These are phyloP conservation scores for Scedosporium dehoogii DNA, from an alignment of 2,329 filamentous ascomycete genomes.

Conservation along the genomic window DNA sequence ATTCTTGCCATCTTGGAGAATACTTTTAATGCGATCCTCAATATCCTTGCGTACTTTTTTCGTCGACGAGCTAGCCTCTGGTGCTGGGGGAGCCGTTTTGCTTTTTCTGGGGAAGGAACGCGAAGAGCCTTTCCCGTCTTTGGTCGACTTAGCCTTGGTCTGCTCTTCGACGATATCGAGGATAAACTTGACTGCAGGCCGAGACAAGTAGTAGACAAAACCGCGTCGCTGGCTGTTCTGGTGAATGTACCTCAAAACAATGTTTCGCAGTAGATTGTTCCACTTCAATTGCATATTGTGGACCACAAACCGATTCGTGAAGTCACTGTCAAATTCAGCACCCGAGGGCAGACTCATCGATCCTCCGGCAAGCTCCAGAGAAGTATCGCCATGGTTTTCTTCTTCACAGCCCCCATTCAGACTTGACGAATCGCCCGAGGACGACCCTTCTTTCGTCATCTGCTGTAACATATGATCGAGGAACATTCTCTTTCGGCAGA, in stretches of 20 bases:
- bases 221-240: slow-evolving; percentile 93
- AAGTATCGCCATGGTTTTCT: slow-evolving; percentile 24
- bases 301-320: slow-evolving; percentile 96
- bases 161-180: slow-evolving; percentile 96
- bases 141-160: slow-evolving; percentile 45
- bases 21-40: slow-evolving; percentile 75
- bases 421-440: background rate
- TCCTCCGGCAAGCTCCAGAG: slow-evolving; percentile 43
- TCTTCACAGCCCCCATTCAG: slow-evolving; percentile 14
- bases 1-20: slow-evolving; percentile 73
- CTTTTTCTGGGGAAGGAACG: slow-evolving; percentile 15
- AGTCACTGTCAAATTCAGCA: slow-evolving; percentile 83
- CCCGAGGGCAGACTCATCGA: slow-evolving; percentile 58
- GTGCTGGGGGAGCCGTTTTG: background rate
- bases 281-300: slow-evolving; percentile 97
- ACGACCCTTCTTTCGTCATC: slow-evolving; percentile 18
- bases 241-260: slow-evolving; percentile 93
- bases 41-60: slow-evolving; percentile 56
- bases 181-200: slow-evolving; percentile 94
- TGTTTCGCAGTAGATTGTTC: slow-evolving; percentile 94
- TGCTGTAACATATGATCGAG: slow-evolving; percentile 48
- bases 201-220: slow-evolving; percentile 95
- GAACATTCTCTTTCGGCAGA: slow-evolving; percentile 48
- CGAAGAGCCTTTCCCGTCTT: slow-evolving; percentile 10
- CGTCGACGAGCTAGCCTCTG: background rate